Conservation (phyloP, 2,329 filamentous ascomycete genomes). For the Cladorrhinum sp. region DNA sequence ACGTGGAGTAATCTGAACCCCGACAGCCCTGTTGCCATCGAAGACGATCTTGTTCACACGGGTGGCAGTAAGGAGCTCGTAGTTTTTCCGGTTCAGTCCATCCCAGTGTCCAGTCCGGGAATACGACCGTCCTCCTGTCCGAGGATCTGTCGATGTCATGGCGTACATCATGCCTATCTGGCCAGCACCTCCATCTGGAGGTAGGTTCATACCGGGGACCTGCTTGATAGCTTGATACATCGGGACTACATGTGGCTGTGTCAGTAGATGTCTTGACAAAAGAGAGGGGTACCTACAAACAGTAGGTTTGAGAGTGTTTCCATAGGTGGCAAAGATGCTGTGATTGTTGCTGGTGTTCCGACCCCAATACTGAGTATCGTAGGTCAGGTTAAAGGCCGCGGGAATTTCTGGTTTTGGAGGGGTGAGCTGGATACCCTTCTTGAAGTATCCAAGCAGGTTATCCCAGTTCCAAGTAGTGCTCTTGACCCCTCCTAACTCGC, state of each 20-base stretch:
- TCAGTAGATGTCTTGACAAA: neutral
- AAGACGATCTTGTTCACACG: slow-evolving; percentile 11
- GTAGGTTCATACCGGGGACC: slow-evolving; percentile 1
- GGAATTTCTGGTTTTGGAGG: slow-evolving; percentile 9
- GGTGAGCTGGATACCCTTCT: slow-evolving; percentile 5
- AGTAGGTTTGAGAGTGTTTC: neutral
- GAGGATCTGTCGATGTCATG: slow-evolving; percentile 2
- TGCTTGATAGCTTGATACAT: slow-evolving; percentile 4
- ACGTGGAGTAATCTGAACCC: slow-evolving; percentile 2
- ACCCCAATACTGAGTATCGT: slow-evolving; percentile 14
- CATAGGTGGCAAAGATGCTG: slow-evolving; percentile 5
- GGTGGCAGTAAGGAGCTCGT: slow-evolving; percentile 6
- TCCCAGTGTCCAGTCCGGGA: slow-evolving; percentile 8
- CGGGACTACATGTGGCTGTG: neutral
- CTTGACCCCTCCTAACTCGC: neutral
- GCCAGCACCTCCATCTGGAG: neutral
- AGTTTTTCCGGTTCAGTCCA: slow-evolving; percentile 10
- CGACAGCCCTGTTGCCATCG: slow-evolving; percentile 2
- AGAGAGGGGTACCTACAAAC: neutral
- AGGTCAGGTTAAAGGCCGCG: slow-evolving; percentile 8
- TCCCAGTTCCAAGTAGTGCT: slow-evolving; percentile 6
- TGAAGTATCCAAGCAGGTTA: slow-evolving; percentile 16
- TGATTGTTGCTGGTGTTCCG: slow-evolving; percentile 8
- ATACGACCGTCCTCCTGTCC: slow-evolving; percentile 1
- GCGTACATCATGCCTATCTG: neutral